Base-by-base conservation (phyloP, 2,329 filamentous ascomycete species). In the Dactylellina leptospora region DNA sequence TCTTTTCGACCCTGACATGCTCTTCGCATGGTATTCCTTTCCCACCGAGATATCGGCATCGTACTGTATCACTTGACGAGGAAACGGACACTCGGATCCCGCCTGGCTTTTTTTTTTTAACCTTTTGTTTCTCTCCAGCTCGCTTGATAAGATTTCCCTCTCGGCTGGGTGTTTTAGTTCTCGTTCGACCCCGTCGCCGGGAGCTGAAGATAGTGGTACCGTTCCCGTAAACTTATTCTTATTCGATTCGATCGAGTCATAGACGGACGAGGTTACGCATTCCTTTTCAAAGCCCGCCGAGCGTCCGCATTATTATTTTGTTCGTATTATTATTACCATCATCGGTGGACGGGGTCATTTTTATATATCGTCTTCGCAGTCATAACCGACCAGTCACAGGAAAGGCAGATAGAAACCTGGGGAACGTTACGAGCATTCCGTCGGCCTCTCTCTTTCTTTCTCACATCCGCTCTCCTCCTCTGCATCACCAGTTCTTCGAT, bases 141-240 rank as follows among this genome's bases (percentile, higher is more conserved):
- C 61, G 61, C 61, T 66, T 66, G 53, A 66, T 56, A 64, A 56
- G 60, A 42, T 56, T n/a, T n/a, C n/a, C n/a, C n/a, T n/a, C 30
- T 38, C 28, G 48, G 48, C 28, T 51, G 25, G 10, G 25, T 25
- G 48, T 20, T 33, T 53, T 22, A 20, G n/a, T 60, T 38, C 36
- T 40, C 8, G 18, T 9, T 11, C 11, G 18, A 11, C 6, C 4
- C 10, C n/a, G n/a, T n/a, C n/a, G n/a, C n/a, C n/a, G n/a, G n/a
- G n/a, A n/a, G n/a, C n/a, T n/a, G n/a, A n/a, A n/a, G n/a, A n/a
- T n/a, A n/a, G n/a, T 40, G 8, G 6, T 16, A 40, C n/a, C 30
- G 30, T 36, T n/a, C 13, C 11, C 36, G 6, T 40, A 5, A 40
- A 40, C 36, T n/a, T n/a, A n/a, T n/a, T 47, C 36, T 22, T 55